Base-by-base conservation (phyloP, 345 rosid genomes). In the Geranium rotundifolium region DNA sequence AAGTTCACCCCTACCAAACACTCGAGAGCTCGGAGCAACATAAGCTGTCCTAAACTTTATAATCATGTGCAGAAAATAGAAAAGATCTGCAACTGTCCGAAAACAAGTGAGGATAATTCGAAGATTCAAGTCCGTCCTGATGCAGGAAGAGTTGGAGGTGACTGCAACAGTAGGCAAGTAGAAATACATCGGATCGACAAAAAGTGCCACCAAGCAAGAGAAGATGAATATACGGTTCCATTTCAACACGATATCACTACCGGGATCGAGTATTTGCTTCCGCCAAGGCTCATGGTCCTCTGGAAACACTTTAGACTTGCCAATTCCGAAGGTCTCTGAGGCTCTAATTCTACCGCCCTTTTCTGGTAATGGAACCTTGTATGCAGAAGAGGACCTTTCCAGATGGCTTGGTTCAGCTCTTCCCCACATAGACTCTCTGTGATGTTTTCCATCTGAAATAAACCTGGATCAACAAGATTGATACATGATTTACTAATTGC, bases 1-100 rank as follows among this genome's bases (percentile, higher is more conserved):
- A 67, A 91, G 90, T 69, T 91, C 96, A 54, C 98, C 98, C 84
- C 91, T 85, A 41, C 96, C 95, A 70, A 91, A 91, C 41, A 91
- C 89, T 57, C 95, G 76, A 72, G 96, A 77, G 69, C 84, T 87
- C 0, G 95, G 95, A 0, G 98, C 95, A 10, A 89, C 73, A 64
- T 78, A 91, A 66, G 92, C 98, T 0, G 98, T 91, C 75, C 98
- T 84, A 65, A 91, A 89, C 75, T 91, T 89, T 61, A 91, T 74
- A 59, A 91, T 65, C 76, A 89, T 79, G 75, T 89, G 98, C 39
- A 91, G 72, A 67, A 87, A 62, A 73, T 91, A 91, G 71, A 91
- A 87, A 52, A 91, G 82, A 76, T 91, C 96, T 0, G 98, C 95
- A 63, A 84, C 63, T 1, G 96, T 87, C 59, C 92, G 81, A 65